A percentile compares a stretch with the other conserved stretches of the same genome.
Evolutionary conservation across 2,329 filamentous ascomycete species (phyloP).

Genomic region (Xylaria sp.): DNA sequence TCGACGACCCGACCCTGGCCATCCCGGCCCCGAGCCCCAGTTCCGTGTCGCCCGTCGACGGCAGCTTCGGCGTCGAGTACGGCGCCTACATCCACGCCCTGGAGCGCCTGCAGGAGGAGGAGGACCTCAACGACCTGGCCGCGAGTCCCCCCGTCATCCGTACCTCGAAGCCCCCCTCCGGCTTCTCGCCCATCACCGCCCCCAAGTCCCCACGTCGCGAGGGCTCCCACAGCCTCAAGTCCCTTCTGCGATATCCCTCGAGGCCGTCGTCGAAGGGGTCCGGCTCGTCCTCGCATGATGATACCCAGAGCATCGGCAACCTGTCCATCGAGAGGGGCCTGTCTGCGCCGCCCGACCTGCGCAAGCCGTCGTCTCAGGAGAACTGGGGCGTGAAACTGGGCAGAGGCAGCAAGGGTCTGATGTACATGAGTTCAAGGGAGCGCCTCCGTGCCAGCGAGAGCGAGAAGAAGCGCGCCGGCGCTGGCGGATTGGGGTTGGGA

Average conservation of each 20-base stretch:
- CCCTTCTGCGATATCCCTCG: constrained; percentile 67
- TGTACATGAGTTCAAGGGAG: constrained; percentile 81
- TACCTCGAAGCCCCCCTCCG: constrained; percentile 84
- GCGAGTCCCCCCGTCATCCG: constrained; percentile 78
- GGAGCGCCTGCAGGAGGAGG: constrained; percentile 61
- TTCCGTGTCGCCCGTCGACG: constrained; percentile 55
- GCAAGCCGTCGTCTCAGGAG: constrained; percentile 66
- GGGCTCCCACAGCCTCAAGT: constrained; percentile 63
- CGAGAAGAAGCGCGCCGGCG: constrained; percentile 67
- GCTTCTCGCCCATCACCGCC: constrained; percentile 77
- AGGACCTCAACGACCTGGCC: constrained; percentile 68
- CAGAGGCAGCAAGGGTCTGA: constrained; percentile 67
- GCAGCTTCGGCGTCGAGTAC: constrained; percentile 79
- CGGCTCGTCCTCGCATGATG: constrained; percentile 64
- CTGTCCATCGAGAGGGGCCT: constrained; percentile 69
- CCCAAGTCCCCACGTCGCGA: constrained; percentile 65
- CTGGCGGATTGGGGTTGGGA: constrained; percentile 51
- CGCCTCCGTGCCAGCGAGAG: constrained; percentile 70
- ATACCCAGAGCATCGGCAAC: constrained; percentile 71
- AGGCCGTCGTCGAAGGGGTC: constrained; percentile 71
- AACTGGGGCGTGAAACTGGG: constrained; percentile 70
- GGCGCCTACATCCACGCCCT: constrained; percentile 68
- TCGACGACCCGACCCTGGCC: constrained; percentile 66
- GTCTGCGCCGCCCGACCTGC: constrained; percentile 61
- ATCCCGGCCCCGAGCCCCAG: constrained; percentile 50